Percentiles rank a stretch among this genome's conserved stretches.
Evolutionary conservation across 768 basidiomycete species (phyloP).

Genomic region (Leccinum uliginosum): DNA sequence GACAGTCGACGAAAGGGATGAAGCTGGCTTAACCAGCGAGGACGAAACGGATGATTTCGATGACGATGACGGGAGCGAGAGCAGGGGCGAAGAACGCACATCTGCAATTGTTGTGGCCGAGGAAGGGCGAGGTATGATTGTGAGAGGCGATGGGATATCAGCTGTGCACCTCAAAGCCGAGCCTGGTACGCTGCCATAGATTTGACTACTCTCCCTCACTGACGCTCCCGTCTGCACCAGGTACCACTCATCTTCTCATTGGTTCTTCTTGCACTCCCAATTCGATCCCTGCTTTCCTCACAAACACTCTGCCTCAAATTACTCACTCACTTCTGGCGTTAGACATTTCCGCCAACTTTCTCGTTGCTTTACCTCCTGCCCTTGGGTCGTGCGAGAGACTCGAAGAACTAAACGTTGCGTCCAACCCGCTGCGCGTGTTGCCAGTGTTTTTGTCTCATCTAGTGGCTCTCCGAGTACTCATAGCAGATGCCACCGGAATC

Average conservation of each 20-base stretch:
- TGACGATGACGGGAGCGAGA: constrained; percentile 45
- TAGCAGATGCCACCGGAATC: constrained; percentile 89
- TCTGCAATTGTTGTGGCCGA: constrained; percentile 77
- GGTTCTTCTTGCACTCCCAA: constrained; percentile 77
- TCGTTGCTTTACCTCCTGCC: constrained; percentile 77
- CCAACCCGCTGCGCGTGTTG: constrained; percentile 88
- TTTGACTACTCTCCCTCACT: neutral
- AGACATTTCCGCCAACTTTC: constrained; percentile 88
- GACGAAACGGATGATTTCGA: constrained; percentile 50
- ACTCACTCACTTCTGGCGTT: constrained; percentile 79
- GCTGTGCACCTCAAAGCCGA: constrained; percentile 61
- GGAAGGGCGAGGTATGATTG: constrained; percentile 80
- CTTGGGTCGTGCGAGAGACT: constrained; percentile 76
- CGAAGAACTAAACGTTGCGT: constrained; percentile 91
- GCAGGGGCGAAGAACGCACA: constrained; percentile 64
- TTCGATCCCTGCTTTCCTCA: constrained; percentile 72
- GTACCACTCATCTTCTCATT: constrained; percentile 90
- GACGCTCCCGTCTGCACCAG: constrained; percentile 36
- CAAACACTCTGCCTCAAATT: constrained; percentile 65
- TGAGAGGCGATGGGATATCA: constrained; percentile 61
- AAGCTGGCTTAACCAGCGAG: constrained; percentile 52
- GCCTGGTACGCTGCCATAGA: constrained; percentile 51
- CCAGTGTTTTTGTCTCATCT: constrained; percentile 83
- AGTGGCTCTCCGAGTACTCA: constrained; percentile 75
- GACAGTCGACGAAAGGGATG: constrained; percentile 67